phyloP scores from a whole-genome alignment of 164 flowering plant genomes.

The Protea cynaroides region DNA sequence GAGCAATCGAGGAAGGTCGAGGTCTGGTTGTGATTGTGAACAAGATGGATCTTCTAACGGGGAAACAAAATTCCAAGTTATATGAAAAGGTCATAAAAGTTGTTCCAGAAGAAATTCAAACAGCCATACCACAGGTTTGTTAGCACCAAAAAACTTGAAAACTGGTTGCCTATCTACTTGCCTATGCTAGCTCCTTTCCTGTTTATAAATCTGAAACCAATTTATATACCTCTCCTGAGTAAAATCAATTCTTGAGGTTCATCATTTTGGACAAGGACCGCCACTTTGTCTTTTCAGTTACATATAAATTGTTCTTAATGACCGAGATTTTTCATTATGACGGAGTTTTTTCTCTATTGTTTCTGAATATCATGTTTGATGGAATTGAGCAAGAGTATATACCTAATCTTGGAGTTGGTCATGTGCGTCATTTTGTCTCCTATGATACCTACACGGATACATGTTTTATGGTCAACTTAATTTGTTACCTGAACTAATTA shows the following conservation, averaged over 20 bases:
- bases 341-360: no score
- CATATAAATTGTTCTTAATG: no score
- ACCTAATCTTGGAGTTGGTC: no score
- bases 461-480: no score
- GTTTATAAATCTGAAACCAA: neutral
- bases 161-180: neutral
- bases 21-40: slow-evolving; percentile 87
- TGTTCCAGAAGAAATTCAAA: slow-evolving; percentile 91
- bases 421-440: no score
- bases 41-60: slow-evolving; percentile 89
- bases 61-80: slow-evolving; percentile 36
- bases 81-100: slow-evolving; percentile 63
- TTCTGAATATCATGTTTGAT: no score
- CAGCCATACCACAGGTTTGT: slow-evolving; percentile 84
- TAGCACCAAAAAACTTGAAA: neutral
- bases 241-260: neutral
- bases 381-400: no score
- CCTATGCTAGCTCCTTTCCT: neutral
- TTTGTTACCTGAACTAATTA: no score
- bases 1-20: slow-evolving; percentile 95
- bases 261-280: neutral
- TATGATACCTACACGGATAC: no score
- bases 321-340: no score
- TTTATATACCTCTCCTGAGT: neutral
- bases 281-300: no score